Evolutionary conservation across 73 alveolate genomes (phyloP), one percentile per base, ranked within the genome.

Genomic region (Paramecium pentaurelia): DNA sequence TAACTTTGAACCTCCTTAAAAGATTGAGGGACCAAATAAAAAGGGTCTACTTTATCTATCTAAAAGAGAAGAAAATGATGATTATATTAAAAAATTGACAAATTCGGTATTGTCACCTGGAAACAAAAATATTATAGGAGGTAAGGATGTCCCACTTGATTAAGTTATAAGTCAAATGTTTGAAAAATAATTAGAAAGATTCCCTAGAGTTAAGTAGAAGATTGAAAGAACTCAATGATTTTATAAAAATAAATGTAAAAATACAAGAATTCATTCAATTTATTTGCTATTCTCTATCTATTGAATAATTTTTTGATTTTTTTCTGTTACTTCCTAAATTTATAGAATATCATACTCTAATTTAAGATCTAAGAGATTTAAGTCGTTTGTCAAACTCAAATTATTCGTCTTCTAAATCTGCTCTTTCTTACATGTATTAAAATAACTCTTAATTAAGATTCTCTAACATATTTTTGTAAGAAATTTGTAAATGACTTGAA

Each of bases 1-100:
- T 47, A 80, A 80, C 34, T 80, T 80, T 47, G 91, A 80, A 36
- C 91, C 91, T 22, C 91, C 91, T 8, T 14, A 80, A 20, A 44
- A 45, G 44, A 80, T 20, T 80, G 71, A 45, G 11, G 58, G 58
- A 36, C 51, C 58, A 10, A 80, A 58, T 44, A 80, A 80, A 64
- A 80, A 80, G 30, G 91, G 91, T 32, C 18, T 80, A 3, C 37
- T 36, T 27, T 80, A 80, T 47, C 77, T 80, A 4, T 80, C 47
- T 20, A 80, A 34, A 45, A 80, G 75, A 22, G 91, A 80, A 7
- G 91, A 80, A 20, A 80, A 47, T 80, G 71, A 80, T 2, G 91
- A 80, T 45, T 22, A 27, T 8, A 80, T 80, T 1, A 25, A 25
- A 47, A 80, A 80, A 45, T 36, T 45, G 16, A 49, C 91, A 32